Evolutionary conservation across 2,329 filamentous ascomycete genomes (phyloP).

Genomic region (Alternaria sp.): DNA sequence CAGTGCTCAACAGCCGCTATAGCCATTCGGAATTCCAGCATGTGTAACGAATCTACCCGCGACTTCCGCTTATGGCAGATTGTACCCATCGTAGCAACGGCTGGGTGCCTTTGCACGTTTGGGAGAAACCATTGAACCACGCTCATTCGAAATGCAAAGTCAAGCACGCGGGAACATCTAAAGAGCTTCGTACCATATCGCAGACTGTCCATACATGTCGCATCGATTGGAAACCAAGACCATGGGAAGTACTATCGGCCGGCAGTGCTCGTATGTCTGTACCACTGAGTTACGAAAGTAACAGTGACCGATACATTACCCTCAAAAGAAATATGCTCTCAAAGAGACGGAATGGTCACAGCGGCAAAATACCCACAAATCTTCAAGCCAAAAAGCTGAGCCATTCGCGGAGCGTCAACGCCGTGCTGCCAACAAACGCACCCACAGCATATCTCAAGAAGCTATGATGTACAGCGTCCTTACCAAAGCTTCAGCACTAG

Average conservation of each 20-base stretch:
- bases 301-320: neutral
- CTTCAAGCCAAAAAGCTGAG: neutral
- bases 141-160: neutral
- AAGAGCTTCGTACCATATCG: neutral
- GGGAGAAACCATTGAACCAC: neutral
- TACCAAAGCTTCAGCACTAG: neutral
- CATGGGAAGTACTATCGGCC: neutral
- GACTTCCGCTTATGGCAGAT: neutral
- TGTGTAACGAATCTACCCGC: neutral
- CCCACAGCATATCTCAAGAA: neutral
- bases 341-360: neutral
- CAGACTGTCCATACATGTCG: neutral
- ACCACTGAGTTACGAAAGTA: neutral
- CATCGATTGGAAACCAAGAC: neutral
- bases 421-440: neutral
- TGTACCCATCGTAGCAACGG: neutral
- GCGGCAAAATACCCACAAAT: neutral
- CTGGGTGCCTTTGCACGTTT: neutral
- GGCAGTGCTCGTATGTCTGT: neutral
- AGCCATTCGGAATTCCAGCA: neutral
- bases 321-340: neutral
- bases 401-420: neutral
- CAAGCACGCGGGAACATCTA: neutral
- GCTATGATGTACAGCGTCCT: conserved; percentile 2
- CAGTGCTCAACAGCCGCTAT: neutral